Evolutionary conservation across 2,329 filamentous ascomycete genomes (phyloP).

Genomic region (Phaeoacremonium minimum): DNA sequence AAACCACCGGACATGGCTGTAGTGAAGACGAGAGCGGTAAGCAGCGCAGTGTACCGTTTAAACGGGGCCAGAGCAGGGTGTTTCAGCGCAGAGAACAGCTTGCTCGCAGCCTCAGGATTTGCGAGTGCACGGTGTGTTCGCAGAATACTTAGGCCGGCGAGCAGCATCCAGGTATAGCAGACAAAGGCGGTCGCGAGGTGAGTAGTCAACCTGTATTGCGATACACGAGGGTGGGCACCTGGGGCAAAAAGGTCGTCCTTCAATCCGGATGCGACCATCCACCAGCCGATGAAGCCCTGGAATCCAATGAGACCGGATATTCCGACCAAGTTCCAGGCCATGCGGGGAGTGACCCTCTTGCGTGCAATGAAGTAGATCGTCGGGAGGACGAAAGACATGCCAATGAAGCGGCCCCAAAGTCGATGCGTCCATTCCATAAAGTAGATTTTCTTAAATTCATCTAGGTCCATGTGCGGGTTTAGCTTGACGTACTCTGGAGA

Average conservation of each 20-base stretch:
- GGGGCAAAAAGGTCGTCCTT: slow-evolving; percentile 94
- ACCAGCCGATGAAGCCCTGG: slow-evolving; percentile 95
- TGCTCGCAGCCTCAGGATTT: slow-evolving; percentile 59
- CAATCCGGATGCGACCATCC: slow-evolving; percentile 97
- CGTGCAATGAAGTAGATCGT: slow-evolving; percentile 84
- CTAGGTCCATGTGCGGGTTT: slow-evolving; percentile 87
- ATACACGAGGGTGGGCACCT: slow-evolving; percentile 86
- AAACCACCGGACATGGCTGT: slow-evolving; percentile 93
- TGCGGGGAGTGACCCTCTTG: slow-evolving; percentile 70
- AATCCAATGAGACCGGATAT: slow-evolving; percentile 90
- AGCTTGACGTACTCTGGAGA: slow-evolving; percentile 91
- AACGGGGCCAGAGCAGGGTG: slow-evolving; percentile 68
- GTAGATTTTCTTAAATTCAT: slow-evolving; percentile 98
- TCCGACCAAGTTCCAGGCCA: slow-evolving; percentile 73
- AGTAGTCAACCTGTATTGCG: slow-evolving; percentile 86
- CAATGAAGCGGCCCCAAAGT: slow-evolving; percentile 89
- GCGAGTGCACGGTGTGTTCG: slow-evolving; percentile 69
- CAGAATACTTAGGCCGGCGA: slow-evolving; percentile 80
- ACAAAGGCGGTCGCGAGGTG: slow-evolving; percentile 88
- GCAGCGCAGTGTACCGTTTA: slow-evolving; percentile 64
- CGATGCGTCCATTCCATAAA: slow-evolving; percentile 99
- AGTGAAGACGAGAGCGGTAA: slow-evolving; percentile 74
- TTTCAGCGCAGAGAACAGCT: slow-evolving; percentile 57
- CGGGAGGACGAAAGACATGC: slow-evolving; percentile 82
- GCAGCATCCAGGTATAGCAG: slow-evolving; percentile 92